Percentiles rank a stretch among this genome's conserved stretches.
phyloP scores from a whole-genome alignment of 495 filamentous ascomycete genomes.

The Aspergillus homomorphus region DNA sequence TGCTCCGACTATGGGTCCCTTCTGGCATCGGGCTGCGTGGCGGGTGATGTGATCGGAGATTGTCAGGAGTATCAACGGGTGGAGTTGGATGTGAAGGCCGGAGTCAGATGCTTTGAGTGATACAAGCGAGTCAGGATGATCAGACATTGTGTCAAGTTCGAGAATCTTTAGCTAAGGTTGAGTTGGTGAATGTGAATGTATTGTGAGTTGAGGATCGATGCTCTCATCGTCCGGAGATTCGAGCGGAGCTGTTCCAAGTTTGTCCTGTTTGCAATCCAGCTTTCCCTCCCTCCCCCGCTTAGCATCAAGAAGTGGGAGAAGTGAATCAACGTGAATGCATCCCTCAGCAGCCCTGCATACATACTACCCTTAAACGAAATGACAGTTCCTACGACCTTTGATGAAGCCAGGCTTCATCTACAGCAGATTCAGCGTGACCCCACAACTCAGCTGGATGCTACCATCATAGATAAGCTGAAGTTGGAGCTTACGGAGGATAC shows the following conservation, averaged over 20 bases:
- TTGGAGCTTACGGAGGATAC: constrained; percentile 39
- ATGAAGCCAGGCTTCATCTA: constrained; percentile 37
- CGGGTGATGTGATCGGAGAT: constrained; percentile 96
- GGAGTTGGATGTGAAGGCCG: constrained; percentile 77
- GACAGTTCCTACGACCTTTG: constrained; percentile 39
- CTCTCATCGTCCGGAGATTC: neutral
- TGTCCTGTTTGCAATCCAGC: constrained; percentile 1
- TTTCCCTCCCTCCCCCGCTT: neutral
- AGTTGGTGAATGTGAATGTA: neutral
- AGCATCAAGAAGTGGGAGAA: neutral
- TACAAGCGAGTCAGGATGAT: constrained; percentile 49
- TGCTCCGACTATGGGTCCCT: constrained; percentile 78
- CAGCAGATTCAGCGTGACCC: constrained; percentile 36
- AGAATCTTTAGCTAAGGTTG: neutral
- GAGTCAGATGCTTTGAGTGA: constrained; percentile 70
- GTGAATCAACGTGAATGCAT: neutral
- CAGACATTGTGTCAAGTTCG: constrained; percentile 21
- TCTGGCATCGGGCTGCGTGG: constrained; percentile 71
- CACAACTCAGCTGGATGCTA: constrained; percentile 32
- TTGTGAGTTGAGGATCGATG: too few species aligned
- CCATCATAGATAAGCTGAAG: constrained; percentile 41
- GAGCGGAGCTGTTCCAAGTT: constrained; percentile 2
- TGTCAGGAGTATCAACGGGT: constrained; percentile 91
- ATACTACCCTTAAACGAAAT: constrained; percentile 21
- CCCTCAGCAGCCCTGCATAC: neutral